These are phyloP conservation scores for Hyaloscypha variabilis DNA, from an alignment of 495 filamentous ascomycete species.

Conservation along the genomic window DNA sequence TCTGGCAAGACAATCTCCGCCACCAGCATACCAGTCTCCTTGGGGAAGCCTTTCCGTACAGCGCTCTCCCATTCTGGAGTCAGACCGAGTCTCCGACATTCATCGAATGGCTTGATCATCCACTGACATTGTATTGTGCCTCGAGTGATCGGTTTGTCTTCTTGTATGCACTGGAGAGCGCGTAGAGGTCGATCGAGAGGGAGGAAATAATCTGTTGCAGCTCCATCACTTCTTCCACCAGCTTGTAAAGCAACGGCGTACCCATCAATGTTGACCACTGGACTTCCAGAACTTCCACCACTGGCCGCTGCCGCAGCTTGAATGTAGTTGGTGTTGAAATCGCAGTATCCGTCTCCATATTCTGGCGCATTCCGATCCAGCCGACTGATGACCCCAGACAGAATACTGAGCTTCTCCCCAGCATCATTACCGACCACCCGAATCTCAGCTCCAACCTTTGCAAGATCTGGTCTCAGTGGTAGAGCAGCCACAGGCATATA, in stretches of 20 bases:
- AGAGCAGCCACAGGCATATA: slow-evolving; percentile 89
- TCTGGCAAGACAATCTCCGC: slow-evolving; percentile 93
- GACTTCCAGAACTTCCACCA: slow-evolving; percentile 94
- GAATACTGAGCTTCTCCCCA: slow-evolving; percentile 96
- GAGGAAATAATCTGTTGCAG: slow-evolving; percentile 97
- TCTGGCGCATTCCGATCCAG: slow-evolving; percentile 96
- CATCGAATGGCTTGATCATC: slow-evolving; percentile 95
- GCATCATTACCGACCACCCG: slow-evolving; percentile 98
- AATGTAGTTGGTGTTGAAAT: slow-evolving; percentile 99
- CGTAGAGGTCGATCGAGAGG: slow-evolving; percentile 87
- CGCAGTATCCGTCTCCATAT: slow-evolving; percentile 97
- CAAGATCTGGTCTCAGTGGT: slow-evolving; percentile 81
- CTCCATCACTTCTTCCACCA: slow-evolving; percentile 89
- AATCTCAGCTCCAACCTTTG: slow-evolving; percentile 89
- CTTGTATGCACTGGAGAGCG: slow-evolving; percentile 82
- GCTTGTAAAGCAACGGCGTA: slow-evolving; percentile 93
- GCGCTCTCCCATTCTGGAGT: slow-evolving; percentile 82
- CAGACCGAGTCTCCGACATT: slow-evolving; percentile 89
- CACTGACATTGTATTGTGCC: slow-evolving; percentile 99
- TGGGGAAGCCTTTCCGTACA: slow-evolving; percentile 79
- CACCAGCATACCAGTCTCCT: slow-evolving; percentile 94
- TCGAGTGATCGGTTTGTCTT: slow-evolving; percentile 71
- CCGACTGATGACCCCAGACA: slow-evolving; percentile 95
- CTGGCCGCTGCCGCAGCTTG: slow-evolving; percentile 96
- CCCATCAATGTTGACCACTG: slow-evolving; percentile 94